Evolutionary conservation across 768 basidiomycete genomes (phyloP).

Genomic region (Sporobolomyces phaffii): DNA sequence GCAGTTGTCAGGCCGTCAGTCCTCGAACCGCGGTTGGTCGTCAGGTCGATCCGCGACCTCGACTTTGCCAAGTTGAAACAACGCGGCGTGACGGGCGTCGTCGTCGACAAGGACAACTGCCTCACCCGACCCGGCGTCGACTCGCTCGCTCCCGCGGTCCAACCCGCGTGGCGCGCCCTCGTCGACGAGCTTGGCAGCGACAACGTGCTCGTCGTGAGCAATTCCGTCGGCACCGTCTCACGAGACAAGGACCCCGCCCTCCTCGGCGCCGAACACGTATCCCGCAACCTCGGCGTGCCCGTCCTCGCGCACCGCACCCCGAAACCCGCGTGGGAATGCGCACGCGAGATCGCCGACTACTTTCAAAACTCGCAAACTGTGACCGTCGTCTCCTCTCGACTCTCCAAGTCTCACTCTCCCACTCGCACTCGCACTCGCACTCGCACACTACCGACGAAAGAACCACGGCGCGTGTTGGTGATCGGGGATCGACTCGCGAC

Average conservation of each 20-base stretch:
- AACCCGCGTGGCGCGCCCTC: constrained; percentile 61
- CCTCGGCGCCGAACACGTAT: constrained; percentile 81
- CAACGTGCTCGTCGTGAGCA: constrained; percentile 84
- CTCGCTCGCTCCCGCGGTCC: neutral
- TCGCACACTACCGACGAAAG: constrained; percentile 55
- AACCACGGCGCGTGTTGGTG: too few species aligned
- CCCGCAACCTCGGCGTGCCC: constrained; percentile 67
- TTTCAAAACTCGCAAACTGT: too few species aligned
- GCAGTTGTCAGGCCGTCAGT: constrained; percentile 9
- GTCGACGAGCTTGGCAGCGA: constrained; percentile 64
- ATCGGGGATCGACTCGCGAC: constrained; percentile 92
- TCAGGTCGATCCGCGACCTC: constrained; percentile 61
- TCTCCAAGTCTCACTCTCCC: constrained; percentile 37
- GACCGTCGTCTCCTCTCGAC: constrained; percentile 50
- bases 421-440: neutral
- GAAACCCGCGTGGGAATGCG: constrained; percentile 78
- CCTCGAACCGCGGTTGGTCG: constrained; percentile 11
- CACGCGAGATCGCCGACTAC: constrained; percentile 63
- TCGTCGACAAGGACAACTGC: constrained; percentile 98
- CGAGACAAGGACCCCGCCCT: constrained; percentile 65
- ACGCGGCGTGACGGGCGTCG: constrained; percentile 77
- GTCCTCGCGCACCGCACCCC: constrained; percentile 68
- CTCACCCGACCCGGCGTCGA: constrained; percentile 46
- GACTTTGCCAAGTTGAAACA: constrained; percentile 66
- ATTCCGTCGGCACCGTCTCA: constrained; percentile 71